Evolutionary conservation across 2,329 filamentous ascomycete genomes (phyloP), one percentile per base, ranked within the genome.

Genomic region (Cytospora piceicola): DNA sequence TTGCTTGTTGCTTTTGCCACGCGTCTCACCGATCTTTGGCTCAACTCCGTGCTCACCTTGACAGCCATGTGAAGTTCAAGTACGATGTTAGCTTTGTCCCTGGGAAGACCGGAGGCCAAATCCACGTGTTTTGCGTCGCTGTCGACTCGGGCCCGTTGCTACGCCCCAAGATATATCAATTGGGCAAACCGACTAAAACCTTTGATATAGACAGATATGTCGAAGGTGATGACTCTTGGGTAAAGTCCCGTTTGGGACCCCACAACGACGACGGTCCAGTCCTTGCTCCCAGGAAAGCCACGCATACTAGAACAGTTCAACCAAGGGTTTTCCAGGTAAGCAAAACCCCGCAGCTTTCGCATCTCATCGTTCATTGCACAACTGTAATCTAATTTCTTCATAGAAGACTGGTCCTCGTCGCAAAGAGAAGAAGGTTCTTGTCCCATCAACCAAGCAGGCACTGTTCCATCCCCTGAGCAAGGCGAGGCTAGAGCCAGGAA

Each of bases 391-490:
- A 39, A 67, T 34, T 27, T 15, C 12, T 15, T 42, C 49, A 12
- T 27, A 67, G 67, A 68, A 60, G 55, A 34, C 46, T 34, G 39
- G 29, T 46, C 60, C 57, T 65, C 61, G 49, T 60, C 54, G 70
- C 63, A 67, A 70, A 63, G 69, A 75, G 66, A 72, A 76, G 64
- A 78, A 76, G 69, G 72, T 81, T 29, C 63, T 80, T 29, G 80
- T 87, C 39, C 85, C 84, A 9, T 73, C 80, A 5, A 84, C 79
- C 11, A 80, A 79, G 30, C 82, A 85, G 64, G 80, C 81, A 8
- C 78, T 88, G n/a, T 88, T 82, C 66, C 84, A 88, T 70, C 81
- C 83, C 1, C 77, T 87, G 14, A 87, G 83, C 75, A 86, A 85
- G 71, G 79, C 80, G 11, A 76, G 75, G 9, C 77, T 88, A 27